Evolutionary conservation across 352 stramenopile genomes (phyloP).

Genomic region (Globisporangium lucens): DNA sequence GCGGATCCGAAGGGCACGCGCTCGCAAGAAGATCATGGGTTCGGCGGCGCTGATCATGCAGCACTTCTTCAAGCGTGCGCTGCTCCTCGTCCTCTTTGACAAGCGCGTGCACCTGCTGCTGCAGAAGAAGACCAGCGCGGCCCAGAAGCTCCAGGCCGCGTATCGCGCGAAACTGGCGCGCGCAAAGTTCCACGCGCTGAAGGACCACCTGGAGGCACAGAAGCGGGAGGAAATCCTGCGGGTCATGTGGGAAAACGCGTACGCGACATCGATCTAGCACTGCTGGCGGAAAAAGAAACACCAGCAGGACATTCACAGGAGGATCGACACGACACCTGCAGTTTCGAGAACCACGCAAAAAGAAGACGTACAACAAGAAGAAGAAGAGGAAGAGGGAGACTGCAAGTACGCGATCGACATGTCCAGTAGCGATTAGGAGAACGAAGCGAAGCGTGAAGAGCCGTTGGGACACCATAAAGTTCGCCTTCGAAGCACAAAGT

Average conservation of each 20-base stretch:
- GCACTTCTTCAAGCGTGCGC: slow-evolving; percentile 45
- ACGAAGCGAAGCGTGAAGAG: neutral
- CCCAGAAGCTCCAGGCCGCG: slow-evolving; percentile 48
- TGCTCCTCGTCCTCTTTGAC: slow-evolving; percentile 37
- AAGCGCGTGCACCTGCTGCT: slow-evolving; percentile 30
- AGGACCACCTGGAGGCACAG: slow-evolving; percentile 56
- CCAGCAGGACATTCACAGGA: neutral
- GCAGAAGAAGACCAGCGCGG: slow-evolving; percentile 26
- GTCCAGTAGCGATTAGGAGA: neutral
- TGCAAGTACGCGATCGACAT: slow-evolving; percentile 5
- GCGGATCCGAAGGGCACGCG: slow-evolving; percentile 24
- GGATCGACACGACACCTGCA: too few species aligned
- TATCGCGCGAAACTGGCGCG: slow-evolving; percentile 63
- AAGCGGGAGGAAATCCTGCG: slow-evolving; percentile 44
- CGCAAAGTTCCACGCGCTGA: slow-evolving; percentile 52
- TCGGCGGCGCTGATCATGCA: slow-evolving; percentile 29
- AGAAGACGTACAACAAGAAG: neutral
- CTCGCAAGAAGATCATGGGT: slow-evolving; percentile 10
- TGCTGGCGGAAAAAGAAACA: slow-evolving; percentile 40
- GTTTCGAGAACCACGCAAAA: neutral
- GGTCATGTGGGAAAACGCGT: slow-evolving; percentile 72
- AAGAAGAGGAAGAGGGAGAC: neutral
- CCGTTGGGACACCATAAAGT: too few species aligned
- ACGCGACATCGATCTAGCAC: slow-evolving; percentile 59
- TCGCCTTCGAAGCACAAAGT: too few species aligned